phyloP scores from a whole-genome alignment of 371 early-diverging fungal species.

The Lichtheimia ornata region DNA sequence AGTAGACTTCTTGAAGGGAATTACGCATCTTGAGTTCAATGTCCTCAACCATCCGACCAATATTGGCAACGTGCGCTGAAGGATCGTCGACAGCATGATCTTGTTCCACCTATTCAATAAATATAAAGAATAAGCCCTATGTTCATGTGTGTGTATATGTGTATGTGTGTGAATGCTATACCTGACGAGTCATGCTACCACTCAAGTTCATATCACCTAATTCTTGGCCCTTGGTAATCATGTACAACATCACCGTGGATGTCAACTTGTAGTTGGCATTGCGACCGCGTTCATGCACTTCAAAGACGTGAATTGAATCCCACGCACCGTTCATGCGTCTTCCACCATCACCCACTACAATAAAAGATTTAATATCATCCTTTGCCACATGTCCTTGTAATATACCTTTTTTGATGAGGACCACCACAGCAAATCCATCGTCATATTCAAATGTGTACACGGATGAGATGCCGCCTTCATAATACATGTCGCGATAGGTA shows the following conservation, averaged over 20 bases:
- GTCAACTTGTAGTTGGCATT: slow-evolving; percentile 91
- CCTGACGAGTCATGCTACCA: slow-evolving; percentile 93
- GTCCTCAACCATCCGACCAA: slow-evolving; percentile 97
- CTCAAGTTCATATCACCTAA: slow-evolving; percentile 84
- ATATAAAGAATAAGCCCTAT: too few relatives aligned
- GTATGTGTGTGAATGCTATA: slow-evolving; percentile 21
- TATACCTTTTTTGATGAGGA: slow-evolving; percentile 94
- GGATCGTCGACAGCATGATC: slow-evolving; percentile 79
- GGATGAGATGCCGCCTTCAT: slow-evolving; percentile 95
- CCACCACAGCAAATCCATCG: slow-evolving; percentile 92
- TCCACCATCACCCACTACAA: slow-evolving; percentile 63
- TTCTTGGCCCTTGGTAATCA: slow-evolving; percentile 68
- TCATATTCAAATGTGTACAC: slow-evolving; percentile 81
- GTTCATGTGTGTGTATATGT: too few relatives aligned
- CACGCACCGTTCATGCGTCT: slow-evolving; percentile 88
- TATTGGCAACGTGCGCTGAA: slow-evolving; percentile 85
- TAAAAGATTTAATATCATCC: neutral
- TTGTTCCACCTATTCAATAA: slow-evolving; percentile 64
- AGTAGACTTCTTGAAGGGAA: slow-evolving; percentile 92
- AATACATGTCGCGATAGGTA: slow-evolving; percentile 95
- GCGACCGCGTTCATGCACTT: slow-evolving; percentile 83
- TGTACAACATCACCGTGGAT: slow-evolving; percentile 93
- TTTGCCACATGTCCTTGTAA: neutral
- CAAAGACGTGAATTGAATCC: slow-evolving; percentile 98
- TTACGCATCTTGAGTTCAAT: slow-evolving; percentile 96